Percentiles rank a stretch among this genome's conserved stretches.
phyloP scores from a whole-genome alignment of 208 protist species.

The Histomonas meleagridis region DNA sequence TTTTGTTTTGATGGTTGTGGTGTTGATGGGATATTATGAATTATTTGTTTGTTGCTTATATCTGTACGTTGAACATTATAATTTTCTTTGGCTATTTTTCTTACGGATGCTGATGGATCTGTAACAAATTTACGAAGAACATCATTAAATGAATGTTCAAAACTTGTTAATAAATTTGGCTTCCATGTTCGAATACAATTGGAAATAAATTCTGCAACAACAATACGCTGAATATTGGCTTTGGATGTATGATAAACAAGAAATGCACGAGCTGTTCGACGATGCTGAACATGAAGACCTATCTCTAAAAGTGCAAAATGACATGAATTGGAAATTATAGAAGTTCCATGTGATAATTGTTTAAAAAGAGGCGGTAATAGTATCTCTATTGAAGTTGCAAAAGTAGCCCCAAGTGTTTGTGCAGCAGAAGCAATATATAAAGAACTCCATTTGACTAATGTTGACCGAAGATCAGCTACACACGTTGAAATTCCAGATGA shows the following conservation, averaged over 20 bases:
- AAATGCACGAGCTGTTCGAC: background rate
- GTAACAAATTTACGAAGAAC: background rate
- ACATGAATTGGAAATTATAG: conserved; percentile 12
- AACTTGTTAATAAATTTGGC: background rate
- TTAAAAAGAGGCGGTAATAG: conserved; percentile 4
- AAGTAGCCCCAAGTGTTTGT: background rate
- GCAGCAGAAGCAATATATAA: background rate
- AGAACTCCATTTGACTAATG: background rate
- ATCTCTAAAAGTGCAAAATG: background rate
- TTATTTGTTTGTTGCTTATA: too few relatives aligned
- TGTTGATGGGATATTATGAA: too few relatives aligned
- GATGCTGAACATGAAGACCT: background rate
- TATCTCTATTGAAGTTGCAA: background rate
- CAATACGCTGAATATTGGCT: background rate
- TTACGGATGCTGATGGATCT: background rate
- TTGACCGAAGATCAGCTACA: background rate
- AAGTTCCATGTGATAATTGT: background rate
- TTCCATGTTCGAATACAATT: background rate
- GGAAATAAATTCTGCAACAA: background rate
- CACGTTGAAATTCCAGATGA: background rate
- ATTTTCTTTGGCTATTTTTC: background rate
- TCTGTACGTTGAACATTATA: background rate
- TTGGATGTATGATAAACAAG: background rate
- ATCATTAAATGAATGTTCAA: background rate
- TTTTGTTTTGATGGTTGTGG: too few relatives aligned